Base-by-base conservation (phyloP, 2,329 filamentous ascomycete species). In the Ophiostoma ulmi region DNA sequence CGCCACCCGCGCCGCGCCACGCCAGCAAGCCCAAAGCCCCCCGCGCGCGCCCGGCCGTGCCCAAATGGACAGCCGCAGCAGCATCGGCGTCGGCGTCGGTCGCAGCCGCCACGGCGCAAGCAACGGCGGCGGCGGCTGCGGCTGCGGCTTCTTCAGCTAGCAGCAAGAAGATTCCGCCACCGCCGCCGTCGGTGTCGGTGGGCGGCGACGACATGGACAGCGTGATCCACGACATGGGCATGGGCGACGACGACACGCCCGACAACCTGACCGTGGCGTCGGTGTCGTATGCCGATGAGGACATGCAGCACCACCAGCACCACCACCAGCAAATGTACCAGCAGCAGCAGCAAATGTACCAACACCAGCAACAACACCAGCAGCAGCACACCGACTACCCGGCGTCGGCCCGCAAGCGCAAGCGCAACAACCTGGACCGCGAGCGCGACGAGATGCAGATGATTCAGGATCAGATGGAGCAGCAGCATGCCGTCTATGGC, bases 1-100 rank as follows among this genome's bases (percentile, higher is more conserved):
- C 95, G 35, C 95, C 95, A 65, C 94, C 94, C 4, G 95, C 95
- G 4, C 95, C 95, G 1, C 93, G 97, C 78, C 95, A 98, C 82
- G 88, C 92, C 31, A 93, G 90, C 78, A 95, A 93, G 77, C 92
- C 94, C 58, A 94, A 94, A 77, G 88, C 88, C 5, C 87, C 90
- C 14, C 91, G 91, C 75, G 75, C 72, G 86, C 72, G 87, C 75
- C 85, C 86, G 71, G 85, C 87, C 17, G 86, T 87, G 70, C 86
- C 86, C n/a, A 89, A 88, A 81, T 89, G 85, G 81, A 80, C 79
- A 73, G 81, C 67, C 36, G 63, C 65, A 1, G 65, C 65, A 2
- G 39, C 65, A 1, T 67, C 65, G 11, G 65, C 65, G 1, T 52
- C 67, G 5, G 67, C 67, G 1, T 52, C 67, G 0, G 67, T 31